These are phyloP conservation scores for Colletotrichum australisinense DNA, from an alignment of 2,329 filamentous ascomycete genomes.

Conservation along the genomic window DNA sequence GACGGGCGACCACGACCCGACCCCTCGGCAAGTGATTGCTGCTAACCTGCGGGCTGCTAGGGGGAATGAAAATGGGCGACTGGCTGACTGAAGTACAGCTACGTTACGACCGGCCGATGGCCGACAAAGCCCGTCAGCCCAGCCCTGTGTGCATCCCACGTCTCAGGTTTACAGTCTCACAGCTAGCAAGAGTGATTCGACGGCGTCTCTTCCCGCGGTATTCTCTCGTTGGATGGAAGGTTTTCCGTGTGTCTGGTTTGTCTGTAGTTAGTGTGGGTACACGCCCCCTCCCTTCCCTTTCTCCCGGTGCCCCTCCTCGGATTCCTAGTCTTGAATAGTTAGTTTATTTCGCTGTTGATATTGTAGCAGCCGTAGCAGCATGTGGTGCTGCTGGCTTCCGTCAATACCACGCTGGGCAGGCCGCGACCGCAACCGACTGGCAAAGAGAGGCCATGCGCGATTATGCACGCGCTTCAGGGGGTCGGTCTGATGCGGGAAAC, in stretches of 20 bases:
- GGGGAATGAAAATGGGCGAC: neutral
- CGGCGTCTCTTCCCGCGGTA: neutral
- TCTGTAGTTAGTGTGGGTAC: neutral
- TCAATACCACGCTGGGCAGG: neutral
- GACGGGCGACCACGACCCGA: neutral
- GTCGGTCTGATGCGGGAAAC: slow-evolving; percentile 6
- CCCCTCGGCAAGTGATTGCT: neutral
- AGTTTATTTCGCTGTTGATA: neutral
- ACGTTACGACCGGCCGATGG: neutral
- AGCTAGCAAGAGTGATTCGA: neutral
- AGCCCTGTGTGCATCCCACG: slow-evolving; percentile 28
- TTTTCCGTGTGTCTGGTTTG: neutral
- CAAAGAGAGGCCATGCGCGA: neutral
- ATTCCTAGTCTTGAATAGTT: neutral
- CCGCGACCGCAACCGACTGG: slow-evolving; percentile 1
- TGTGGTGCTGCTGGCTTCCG: neutral
- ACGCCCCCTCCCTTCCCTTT: neutral
- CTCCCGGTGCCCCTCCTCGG: neutral
- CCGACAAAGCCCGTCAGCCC: slow-evolving; percentile 6
- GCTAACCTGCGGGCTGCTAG: neutral
- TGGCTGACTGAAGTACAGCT: neutral
- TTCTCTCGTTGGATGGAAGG: neutral
- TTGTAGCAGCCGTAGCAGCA: neutral
- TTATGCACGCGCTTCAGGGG: neutral
- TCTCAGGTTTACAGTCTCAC: neutral